These are phyloP conservation scores for Melocanna baccifera DNA, from an alignment of 176 grass and related monocot genomes.

Conservation along the genomic window DNA sequence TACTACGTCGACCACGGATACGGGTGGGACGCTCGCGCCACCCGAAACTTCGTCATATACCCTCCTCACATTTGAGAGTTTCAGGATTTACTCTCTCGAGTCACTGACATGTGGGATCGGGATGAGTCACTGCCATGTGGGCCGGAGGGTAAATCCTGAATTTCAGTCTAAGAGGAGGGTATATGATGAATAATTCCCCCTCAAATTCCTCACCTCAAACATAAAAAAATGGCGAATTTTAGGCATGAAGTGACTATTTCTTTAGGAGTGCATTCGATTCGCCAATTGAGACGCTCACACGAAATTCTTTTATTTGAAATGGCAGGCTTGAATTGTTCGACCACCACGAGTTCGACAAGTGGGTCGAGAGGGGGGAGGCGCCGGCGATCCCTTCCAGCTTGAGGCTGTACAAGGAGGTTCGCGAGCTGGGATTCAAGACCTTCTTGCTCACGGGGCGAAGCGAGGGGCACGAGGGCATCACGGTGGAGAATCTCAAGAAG, in stretches of 20 bases:
- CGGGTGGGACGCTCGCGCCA: constrained; percentile 14
- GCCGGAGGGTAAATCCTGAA: too few species aligned
- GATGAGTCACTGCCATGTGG: too few species aligned
- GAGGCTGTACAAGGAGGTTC: constrained; percentile 60
- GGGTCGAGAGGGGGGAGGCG: constrained; percentile 68
- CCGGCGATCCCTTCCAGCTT: constrained; percentile 65
- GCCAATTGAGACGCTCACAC: background rate
- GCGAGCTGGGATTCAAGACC: constrained; percentile 53
- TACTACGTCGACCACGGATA: constrained; percentile 67
- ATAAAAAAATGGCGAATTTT: background rate
- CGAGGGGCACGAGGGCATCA: constrained; percentile 46
- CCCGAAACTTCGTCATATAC: too few species aligned
- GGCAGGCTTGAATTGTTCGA: constrained; percentile 55
- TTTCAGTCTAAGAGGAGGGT: too few species aligned
- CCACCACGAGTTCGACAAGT: constrained; percentile 53
- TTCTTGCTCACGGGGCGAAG: constrained; percentile 72
- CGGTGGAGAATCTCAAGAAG: constrained; percentile 57
- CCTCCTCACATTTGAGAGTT: too few species aligned
- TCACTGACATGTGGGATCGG: too few species aligned
- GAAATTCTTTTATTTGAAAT: background rate
- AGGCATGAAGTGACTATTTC: background rate
- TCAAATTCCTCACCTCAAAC: background rate
- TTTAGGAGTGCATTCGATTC: background rate
- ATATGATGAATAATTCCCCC: too few species aligned
- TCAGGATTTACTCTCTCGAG: too few species aligned